Base-by-base conservation (phyloP, 140 eudicot genomes). In the Senecio squalidus region DNA sequence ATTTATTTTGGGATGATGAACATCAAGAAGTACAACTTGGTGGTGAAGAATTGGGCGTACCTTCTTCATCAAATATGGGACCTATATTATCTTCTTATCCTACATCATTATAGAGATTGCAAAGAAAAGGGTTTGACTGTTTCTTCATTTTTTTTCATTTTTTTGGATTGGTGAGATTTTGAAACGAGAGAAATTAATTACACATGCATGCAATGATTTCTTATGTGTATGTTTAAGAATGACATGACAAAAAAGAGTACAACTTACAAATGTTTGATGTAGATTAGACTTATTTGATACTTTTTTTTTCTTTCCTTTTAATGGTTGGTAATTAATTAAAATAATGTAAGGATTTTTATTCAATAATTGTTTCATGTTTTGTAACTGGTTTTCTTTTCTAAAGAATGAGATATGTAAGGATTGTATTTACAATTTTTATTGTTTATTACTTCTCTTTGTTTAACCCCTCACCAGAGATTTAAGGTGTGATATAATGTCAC, bases 1-100 rank as follows among this genome's bases (percentile, higher is more conserved):
- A 72, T 74, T 76, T 78, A 60, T 84, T 76, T 51, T 88, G 96
- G 96, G 90, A 85, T 34, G 80, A 68, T 69, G 80, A 75, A 62
- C 66, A 75, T 69, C 80, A 79, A 57, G 76, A 66, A 54, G 58
- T 76, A 30, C 75, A 66, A 24, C 67, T 62, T 52, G 80, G 73
- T 41, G 85, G 70, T 65, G 91, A 76, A 54, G 86, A 76, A 39
- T 53, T 47, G 7, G 64, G 22, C 16, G 73, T 55, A 40, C 64
- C 78, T 45, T 55, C 66, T 51, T 11, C 82, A 39, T 69, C 83
- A 40, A 77, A 67, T 45, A 64, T 78, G 73, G 89, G 82, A 66
- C 70, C 68, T 54, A 36, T 76, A 39, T 48, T 76, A 31, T 48
- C 88, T 64, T 67, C 94, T 69, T 80, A 75, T 68, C 88, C 89